Conservation (phyloP, 2,329 filamentous ascomycete species). For the Aspergillus quadrilineatus region DNA sequence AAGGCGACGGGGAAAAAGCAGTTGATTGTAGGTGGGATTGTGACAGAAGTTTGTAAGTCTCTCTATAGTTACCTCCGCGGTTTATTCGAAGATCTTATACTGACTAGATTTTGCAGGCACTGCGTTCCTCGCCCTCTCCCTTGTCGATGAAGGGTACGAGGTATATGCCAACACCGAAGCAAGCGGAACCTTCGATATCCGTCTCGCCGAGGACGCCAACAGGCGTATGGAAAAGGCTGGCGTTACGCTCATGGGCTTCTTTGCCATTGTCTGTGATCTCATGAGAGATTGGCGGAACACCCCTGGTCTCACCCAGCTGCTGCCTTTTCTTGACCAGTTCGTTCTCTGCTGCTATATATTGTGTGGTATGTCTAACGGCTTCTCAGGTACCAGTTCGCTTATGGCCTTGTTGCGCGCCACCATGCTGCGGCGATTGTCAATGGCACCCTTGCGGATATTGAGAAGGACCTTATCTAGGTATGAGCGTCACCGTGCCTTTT, state of each 20-base stretch:
- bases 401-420: conserved; percentile 15
- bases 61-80: background rate
- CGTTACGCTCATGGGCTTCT: conserved; percentile 55
- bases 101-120: conserved; percentile 48
- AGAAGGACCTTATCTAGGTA: conserved; percentile 5
- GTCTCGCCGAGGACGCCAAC: conserved; percentile 57
- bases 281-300: conserved; percentile 65
- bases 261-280: conserved; percentile 64
- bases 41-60: conserved; percentile 67
- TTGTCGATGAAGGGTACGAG: conserved; percentile 68
- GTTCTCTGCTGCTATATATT: background rate
- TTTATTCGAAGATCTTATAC: background rate
- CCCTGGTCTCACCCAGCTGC: conserved; percentile 46
- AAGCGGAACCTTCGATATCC: conserved; percentile 61
- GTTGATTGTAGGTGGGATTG: conserved; percentile 69
- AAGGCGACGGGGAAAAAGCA: conserved; percentile 65
- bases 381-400: conserved; percentile 17
- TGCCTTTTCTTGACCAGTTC: conserved; percentile 59
- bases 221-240: conserved; percentile 66
- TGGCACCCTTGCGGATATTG: conserved; percentile 9
- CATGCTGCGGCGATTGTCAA: conserved; percentile 15
- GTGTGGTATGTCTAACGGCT: background rate
- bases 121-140: conserved; percentile 70
- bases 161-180: conserved; percentile 74
- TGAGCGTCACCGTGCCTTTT: background rate